Conservation (phyloP, 1,284 basidiomycete genomes). For the Apiotrichum akiyoshidainum region DNA sequence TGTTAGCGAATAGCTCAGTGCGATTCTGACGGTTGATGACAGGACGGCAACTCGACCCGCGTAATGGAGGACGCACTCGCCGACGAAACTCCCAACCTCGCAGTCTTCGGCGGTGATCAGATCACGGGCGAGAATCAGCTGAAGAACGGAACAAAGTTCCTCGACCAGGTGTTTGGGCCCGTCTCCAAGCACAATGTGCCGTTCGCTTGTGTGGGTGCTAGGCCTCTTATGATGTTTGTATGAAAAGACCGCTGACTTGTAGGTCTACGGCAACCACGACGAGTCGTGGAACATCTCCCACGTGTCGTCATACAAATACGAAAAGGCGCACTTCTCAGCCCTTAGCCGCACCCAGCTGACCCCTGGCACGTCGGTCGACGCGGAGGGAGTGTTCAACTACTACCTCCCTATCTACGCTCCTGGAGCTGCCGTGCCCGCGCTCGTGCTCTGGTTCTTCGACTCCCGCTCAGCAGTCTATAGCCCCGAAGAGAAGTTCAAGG, state of each 20-base stretch:
- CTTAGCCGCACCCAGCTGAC: conserved; percentile 9
- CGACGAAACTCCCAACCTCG: conserved; percentile 23
- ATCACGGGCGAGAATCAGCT: conserved; percentile 29
- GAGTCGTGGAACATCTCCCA: conserved; percentile 28
- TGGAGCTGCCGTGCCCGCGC: conserved; percentile 7
- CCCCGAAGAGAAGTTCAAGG: conserved; percentile 15
- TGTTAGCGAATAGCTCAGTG: too few relatives aligned
- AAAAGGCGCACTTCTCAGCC: conserved; percentile 1
- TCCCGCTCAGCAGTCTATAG: conserved; percentile 15
- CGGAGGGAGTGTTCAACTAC: conserved; percentile 23
- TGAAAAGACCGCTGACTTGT: too few relatives aligned
- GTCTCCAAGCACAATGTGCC: conserved; percentile 14
- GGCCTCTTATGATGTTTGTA: too few relatives aligned
- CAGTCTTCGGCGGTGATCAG: conserved; percentile 27
- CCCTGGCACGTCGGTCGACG: conserved; percentile 1
- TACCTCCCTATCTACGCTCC: conserved; percentile 25
- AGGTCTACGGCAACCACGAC: conserved; percentile 27
- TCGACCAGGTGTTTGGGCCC: conserved; percentile 21
- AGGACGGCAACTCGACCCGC: conserved; percentile 20
- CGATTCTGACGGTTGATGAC: neutral
- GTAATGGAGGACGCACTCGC: conserved; percentile 19
- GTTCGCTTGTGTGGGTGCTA: conserved; percentile 10
- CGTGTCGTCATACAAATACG: conserved; percentile 1
- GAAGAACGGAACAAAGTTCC: conserved; percentile 20
- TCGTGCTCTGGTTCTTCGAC: conserved; percentile 31